These are phyloP conservation scores for Fraxinus baroniana DNA, from an alignment of 305 asterid species.

Conservation along the genomic window DNA sequence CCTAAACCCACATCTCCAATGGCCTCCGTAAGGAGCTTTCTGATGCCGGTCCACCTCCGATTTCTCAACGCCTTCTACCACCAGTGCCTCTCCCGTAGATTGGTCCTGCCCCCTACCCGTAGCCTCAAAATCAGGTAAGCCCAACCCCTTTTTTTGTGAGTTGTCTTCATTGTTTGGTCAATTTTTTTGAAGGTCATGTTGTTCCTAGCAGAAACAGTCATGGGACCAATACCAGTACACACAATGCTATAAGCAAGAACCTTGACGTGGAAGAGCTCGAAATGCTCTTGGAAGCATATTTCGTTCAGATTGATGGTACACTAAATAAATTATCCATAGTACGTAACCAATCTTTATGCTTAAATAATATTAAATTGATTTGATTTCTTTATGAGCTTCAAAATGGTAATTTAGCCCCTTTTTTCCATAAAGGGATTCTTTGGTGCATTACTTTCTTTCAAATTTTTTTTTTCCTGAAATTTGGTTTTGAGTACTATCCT, in stretches of 20 bases:
- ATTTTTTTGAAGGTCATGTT: constrained; percentile 44
- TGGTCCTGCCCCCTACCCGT: too few species aligned
- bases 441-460: neutral
- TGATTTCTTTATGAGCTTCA: neutral
- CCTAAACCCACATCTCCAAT: too few species aligned
- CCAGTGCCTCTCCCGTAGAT: too few species aligned
- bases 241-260: constrained; percentile 68
- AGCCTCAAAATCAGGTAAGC: too few species aligned
- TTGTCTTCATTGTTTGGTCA: constrained; percentile 3
- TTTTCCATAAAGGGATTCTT: neutral
- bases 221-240: constrained; percentile 58
- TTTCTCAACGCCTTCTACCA: too few species aligned
- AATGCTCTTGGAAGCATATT: constrained; percentile 96
- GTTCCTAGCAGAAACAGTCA: constrained; percentile 70
- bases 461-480: neutral
- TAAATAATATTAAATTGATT: neutral
- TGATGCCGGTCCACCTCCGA: too few species aligned
- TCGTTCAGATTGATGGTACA: constrained; percentile 92
- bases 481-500: neutral
- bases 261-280: constrained; percentile 98
- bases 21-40: too few species aligned
- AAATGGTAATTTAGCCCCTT: neutral
- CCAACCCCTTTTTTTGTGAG: too few species aligned
- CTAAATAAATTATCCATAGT: constrained; percentile 88
- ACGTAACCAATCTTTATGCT: constrained; percentile 32